Conservation (phyloP, 73 alveolate species). For the Paramecium caudatum region DNA sequence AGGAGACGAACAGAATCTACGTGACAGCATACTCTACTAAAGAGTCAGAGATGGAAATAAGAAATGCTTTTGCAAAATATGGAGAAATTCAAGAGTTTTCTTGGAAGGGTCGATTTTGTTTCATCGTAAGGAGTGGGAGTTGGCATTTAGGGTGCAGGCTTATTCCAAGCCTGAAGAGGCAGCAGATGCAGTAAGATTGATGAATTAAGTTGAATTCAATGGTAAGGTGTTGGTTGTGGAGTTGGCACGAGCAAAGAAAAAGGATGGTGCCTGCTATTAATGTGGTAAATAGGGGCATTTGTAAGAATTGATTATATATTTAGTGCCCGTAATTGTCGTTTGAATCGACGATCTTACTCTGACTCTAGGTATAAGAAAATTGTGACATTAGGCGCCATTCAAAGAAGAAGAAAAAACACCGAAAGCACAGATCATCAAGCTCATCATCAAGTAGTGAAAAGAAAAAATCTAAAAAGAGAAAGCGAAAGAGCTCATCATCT, state of each 20-base stretch:
- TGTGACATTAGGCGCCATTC: constrained; percentile 66
- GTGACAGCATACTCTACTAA: constrained; percentile 55
- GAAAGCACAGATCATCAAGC: constrained; percentile 52
- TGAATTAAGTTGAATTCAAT: constrained; percentile 50
- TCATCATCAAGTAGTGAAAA: constrained; percentile 67
- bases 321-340: constrained; percentile 64
- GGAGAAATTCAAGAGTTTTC: constrained; percentile 52
- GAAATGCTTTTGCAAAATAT: background rate
- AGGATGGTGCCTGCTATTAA: constrained; percentile 63
- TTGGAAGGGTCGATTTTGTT: constrained; percentile 66
- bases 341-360: constrained; percentile 30
- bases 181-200: constrained; percentile 39
- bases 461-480: constrained; percentile 51
- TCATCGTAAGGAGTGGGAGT: constrained; percentile 35
- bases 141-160: constrained; percentile 49
- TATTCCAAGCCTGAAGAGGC: constrained; percentile 62
- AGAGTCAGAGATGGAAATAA: constrained; percentile 34
- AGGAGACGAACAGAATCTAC: constrained; percentile 42
- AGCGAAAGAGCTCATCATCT: constrained; percentile 45
- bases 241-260: constrained; percentile 62
- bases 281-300: constrained; percentile 60
- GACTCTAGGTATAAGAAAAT: constrained; percentile 56
- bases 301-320: background rate
- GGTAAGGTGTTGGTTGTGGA: constrained; percentile 43
- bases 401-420: constrained; percentile 59